A percentile compares a stretch with the other conserved stretches of the same genome.
These are phyloP conservation scores for Blastomyces gilchristii DNA, from an alignment of 2,329 filamentous ascomycete genomes.

Conservation along the genomic window DNA sequence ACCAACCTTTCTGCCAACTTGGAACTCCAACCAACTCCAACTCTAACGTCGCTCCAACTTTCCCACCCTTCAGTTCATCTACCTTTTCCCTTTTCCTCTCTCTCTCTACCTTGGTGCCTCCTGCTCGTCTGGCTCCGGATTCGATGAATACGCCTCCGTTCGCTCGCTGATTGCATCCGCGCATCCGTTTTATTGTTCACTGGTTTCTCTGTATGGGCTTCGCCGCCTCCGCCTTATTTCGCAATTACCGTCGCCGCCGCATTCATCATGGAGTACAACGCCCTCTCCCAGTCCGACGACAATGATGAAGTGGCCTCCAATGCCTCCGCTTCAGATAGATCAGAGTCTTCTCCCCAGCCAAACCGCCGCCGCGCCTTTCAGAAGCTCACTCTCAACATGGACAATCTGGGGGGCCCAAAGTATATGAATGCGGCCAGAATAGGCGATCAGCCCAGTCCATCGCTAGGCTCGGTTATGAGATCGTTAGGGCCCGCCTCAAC, in stretches of 20 bases:
- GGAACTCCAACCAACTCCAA: not conserved
- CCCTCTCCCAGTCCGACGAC: slow-evolving; percentile 33
- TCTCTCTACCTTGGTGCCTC: not conserved
- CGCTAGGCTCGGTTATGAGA: slow-evolving; percentile 13
- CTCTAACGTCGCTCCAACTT: not conserved
- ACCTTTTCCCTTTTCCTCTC: not conserved
- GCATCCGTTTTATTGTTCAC: not conserved
- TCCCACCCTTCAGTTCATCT: not conserved
- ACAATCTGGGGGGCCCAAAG: slow-evolving; percentile 23
- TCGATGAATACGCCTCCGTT: not conserved
- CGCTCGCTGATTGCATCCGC: not conserved
- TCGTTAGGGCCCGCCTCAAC: slow-evolving; percentile 12
- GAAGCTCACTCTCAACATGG: slow-evolving; percentile 24
- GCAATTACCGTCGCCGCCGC: not conserved
- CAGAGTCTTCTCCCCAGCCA: slow-evolving; percentile 24
- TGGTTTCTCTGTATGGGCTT: not conserved
- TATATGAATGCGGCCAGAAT: slow-evolving; percentile 24
- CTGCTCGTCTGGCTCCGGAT: not conserved
- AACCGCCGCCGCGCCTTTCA: slow-evolving; percentile 20
- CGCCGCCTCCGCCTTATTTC: not conserved
- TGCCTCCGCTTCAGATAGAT: slow-evolving; percentile 27
- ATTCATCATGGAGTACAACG: slow-evolving; percentile 34
- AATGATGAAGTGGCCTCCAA: slow-evolving; percentile 33
- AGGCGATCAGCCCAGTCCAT: slow-evolving; percentile 18
- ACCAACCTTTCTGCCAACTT: not conserved